Conservation (phyloP, 768 basidiomycete species). For the Candolleomyces efflorescens region DNA sequence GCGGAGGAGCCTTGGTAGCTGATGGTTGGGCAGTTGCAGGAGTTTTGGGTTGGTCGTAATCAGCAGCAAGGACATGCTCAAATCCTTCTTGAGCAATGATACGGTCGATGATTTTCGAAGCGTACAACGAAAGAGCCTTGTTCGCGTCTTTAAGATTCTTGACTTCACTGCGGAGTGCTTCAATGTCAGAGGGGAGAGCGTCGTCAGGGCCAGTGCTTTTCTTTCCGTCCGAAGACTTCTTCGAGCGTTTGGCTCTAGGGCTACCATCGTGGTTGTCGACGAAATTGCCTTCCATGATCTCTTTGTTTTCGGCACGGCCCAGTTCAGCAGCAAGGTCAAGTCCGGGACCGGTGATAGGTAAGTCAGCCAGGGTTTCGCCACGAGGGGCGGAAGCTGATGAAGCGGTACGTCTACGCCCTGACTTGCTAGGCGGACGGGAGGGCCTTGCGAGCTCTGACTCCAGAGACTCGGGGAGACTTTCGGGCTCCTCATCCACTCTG, state of each 20-base stretch:
- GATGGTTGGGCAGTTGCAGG: slow-evolving; percentile 33
- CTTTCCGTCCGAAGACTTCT: slow-evolving; percentile 39
- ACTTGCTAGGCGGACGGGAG: slow-evolving; percentile 37
- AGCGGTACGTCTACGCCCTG: slow-evolving; percentile 45
- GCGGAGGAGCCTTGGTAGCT: slow-evolving; percentile 23
- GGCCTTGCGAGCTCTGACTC: slow-evolving; percentile 17
- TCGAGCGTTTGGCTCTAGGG: slow-evolving; percentile 45
- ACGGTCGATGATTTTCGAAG: slow-evolving; percentile 96
- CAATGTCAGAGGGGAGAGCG: slow-evolving; percentile 49
- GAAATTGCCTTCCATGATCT: slow-evolving; percentile 55
- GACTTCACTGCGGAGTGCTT: slow-evolving; percentile 79
- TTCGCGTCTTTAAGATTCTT: slow-evolving; percentile 94
- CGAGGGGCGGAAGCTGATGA: slow-evolving; percentile 50
- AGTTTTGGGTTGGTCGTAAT: slow-evolving; percentile 65
- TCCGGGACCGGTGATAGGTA: slow-evolving; percentile 86
- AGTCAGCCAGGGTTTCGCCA: slow-evolving; percentile 81
- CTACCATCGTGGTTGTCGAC: slow-evolving; percentile 50
- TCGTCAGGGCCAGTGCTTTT: slow-evolving; percentile 30
- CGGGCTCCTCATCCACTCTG: slow-evolving; percentile 55
- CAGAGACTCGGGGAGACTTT: slow-evolving; percentile 37
- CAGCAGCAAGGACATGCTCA: slow-evolving; percentile 93
- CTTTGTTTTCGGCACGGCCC: slow-evolving; percentile 88
- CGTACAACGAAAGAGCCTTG: slow-evolving; percentile 92
- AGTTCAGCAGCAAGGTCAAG: slow-evolving; percentile 90
- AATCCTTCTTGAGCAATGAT: slow-evolving; percentile 96